Percentiles rank a stretch among this genome's conserved stretches.
Evolutionary conservation across 345 rosid genomes (phyloP).

Genomic region (Brassica incana): DNA sequence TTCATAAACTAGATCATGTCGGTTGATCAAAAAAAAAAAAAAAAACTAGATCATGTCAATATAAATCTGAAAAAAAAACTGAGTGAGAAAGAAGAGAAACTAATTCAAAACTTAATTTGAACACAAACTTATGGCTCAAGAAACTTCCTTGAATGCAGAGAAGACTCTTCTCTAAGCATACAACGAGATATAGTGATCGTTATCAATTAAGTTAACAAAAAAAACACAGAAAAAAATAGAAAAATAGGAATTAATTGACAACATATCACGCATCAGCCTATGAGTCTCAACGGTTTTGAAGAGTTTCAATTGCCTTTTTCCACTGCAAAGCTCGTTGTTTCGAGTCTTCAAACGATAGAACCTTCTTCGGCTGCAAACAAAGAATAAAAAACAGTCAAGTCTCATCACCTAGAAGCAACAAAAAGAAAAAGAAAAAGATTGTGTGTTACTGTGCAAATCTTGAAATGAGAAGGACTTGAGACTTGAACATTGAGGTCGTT

Average conservation of each 20-base stretch:
- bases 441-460: slow-evolving; percentile 76
- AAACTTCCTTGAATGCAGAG: background rate
- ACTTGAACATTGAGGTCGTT: slow-evolving; percentile 82
- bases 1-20: background rate
- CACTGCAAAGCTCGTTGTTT: slow-evolving; percentile 92
- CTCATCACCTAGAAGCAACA: background rate
- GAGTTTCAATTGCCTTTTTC: slow-evolving; percentile 92
- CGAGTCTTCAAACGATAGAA: slow-evolving; percentile 78
- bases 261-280: slow-evolving; percentile 18
- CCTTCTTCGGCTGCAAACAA: slow-evolving; percentile 73
- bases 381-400: slow-evolving; percentile 1
- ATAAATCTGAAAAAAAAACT: background rate
- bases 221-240: background rate
- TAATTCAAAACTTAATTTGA: slow-evolving; percentile 1
- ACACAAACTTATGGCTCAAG: slow-evolving; percentile 2
- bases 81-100: background rate
- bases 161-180: background rate
- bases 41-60: background rate
- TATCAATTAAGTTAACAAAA: background rate
- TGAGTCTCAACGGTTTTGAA: slow-evolving; percentile 60
- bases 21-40: no score
- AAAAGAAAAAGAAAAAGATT: background rate
- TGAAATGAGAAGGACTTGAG: slow-evolving; percentile 75
- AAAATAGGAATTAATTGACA: background rate
- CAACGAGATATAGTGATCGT: background rate